These are phyloP conservation scores for Phialemonium atrogriseum DNA, from an alignment of 2,329 filamentous ascomycete genomes.

Conservation along the genomic window DNA sequence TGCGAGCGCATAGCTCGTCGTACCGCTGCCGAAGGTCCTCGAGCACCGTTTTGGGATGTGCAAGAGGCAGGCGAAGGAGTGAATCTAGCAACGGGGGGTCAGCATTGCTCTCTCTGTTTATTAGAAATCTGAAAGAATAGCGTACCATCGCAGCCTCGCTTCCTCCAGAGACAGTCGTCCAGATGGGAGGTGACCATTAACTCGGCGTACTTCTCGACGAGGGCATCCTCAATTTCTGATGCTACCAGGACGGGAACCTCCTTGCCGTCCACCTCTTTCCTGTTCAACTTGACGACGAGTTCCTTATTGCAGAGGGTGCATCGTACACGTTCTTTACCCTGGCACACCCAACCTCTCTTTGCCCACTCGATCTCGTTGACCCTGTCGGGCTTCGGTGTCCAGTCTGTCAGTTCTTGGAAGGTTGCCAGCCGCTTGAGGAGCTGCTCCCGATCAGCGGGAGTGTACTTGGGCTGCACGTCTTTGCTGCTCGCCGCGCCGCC, in stretches of 20 bases:
- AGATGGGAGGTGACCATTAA: constrained; percentile 69
- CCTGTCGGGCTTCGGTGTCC: constrained; percentile 82
- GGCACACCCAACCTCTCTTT: constrained; percentile 84
- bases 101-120: constrained; percentile 5
- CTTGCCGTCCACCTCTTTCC: constrained; percentile 47
- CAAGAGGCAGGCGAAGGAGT: constrained; percentile 53
- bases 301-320: constrained; percentile 82
- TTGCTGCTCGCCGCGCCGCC: constrained; percentile 11
- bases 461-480: constrained; percentile 57
- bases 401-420: constrained; percentile 84
- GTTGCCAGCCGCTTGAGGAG: constrained; percentile 76
- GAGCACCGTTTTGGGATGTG: constrained; percentile 52
- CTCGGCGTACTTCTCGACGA: constrained; percentile 69
- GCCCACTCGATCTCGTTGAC: constrained; percentile 93
- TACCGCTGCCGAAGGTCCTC: constrained; percentile 55
- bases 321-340: constrained; percentile 72
- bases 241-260: constrained; percentile 44
- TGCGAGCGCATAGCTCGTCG: constrained; percentile 47
- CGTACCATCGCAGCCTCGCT: constrained; percentile 76
- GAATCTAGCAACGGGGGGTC: constrained; percentile 34
- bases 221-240: constrained; percentile 57
- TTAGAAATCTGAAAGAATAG: background rate
- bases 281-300: constrained; percentile 70
- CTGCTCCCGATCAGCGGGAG: constrained; percentile 74
- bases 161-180: constrained; percentile 78